These are phyloP conservation scores for Carex pumila DNA, from an alignment of 176 grass and related monocot genomes.

Conservation along the genomic window DNA sequence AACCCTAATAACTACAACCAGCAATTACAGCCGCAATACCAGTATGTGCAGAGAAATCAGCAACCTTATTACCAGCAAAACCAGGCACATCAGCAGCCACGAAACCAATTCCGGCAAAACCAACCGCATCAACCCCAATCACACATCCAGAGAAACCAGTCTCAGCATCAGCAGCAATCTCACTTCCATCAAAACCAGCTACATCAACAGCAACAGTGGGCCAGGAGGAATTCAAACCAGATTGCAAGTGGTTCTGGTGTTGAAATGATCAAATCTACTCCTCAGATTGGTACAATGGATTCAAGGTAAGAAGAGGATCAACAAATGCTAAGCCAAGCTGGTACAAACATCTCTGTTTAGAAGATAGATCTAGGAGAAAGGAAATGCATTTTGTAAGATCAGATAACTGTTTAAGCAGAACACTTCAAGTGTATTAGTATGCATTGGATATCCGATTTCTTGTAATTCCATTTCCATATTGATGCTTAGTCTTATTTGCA, in stretches of 20 bases:
- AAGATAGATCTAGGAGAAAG: not conserved
- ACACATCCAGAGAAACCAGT: conserved; percentile 19
- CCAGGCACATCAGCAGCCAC: conserved; percentile 24
- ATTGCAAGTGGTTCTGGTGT: conserved; percentile 24
- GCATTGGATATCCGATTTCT: not conserved
- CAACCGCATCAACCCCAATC: conserved; percentile 30
- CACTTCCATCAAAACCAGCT: conserved; percentile 16
- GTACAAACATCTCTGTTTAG: not conserved
- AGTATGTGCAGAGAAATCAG: conserved; percentile 26
- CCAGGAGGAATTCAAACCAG: conserved; percentile 52
- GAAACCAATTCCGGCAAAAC: conserved; percentile 46
- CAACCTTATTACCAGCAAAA: conserved; percentile 49
- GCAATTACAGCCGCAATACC: conserved; percentile 23
- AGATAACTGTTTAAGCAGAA: not conserved
- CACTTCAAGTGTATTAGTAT: not conserved
- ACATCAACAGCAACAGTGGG: conserved; percentile 70
- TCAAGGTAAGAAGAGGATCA: conserved; percentile 40
- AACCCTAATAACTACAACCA: conserved; percentile 38
- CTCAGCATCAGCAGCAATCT: not conserved
- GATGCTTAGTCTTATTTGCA: not conserved
- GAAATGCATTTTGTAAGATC: not conserved
- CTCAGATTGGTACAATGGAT: conserved; percentile 22
- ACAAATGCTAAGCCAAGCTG: not conserved
- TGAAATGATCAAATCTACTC: conserved; percentile 29
- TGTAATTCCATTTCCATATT: not conserved